phyloP scores from a whole-genome alignment of 306 rosid genomes.

The Fragaria iinumae region DNA sequence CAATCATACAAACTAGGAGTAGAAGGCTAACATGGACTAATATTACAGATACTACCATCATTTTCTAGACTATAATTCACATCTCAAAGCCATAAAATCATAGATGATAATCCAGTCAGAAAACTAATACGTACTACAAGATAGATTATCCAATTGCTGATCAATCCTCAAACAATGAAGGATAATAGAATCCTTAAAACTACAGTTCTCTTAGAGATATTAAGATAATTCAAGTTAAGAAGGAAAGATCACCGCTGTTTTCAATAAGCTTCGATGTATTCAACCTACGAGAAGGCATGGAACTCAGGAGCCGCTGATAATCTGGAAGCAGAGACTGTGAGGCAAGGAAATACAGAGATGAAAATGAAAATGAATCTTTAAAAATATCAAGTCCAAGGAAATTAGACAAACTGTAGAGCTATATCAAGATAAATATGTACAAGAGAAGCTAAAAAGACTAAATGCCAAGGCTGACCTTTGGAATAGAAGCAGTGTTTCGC shows the following conservation, averaged over 20 bases:
- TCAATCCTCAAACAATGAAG: conserved; percentile 7
- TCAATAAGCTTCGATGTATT: conserved; percentile 94
- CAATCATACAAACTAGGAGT: not conserved
- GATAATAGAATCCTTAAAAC: not conserved
- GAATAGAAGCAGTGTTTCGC: conserved; percentile 82
- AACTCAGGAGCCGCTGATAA: conserved; percentile 95
- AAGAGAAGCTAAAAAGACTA: not conserved
- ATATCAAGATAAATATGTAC: not conserved
- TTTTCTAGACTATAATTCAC: not conserved
- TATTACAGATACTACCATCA: not conserved
- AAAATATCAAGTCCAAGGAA: conserved; percentile 29
- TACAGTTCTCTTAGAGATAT: not conserved
- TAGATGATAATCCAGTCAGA: not conserved
- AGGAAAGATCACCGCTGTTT: conserved; percentile 72
- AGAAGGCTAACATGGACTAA: not conserved
- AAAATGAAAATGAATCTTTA: conserved; percentile 49
- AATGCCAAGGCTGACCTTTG: conserved; percentile 62
- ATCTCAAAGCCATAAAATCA: not conserved
- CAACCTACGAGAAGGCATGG: conserved; percentile 92
- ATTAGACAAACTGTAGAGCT: conserved; percentile 19
- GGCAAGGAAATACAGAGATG: conserved; percentile 44
- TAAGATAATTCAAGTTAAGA: not conserved
- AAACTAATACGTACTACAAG: not conserved
- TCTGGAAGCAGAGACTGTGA: conserved; percentile 97
- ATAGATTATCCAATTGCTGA: not conserved